phyloP scores from a whole-genome alignment of 2,329 filamentous ascomycete species.

The Ceratocystis lukuohia region DNA sequence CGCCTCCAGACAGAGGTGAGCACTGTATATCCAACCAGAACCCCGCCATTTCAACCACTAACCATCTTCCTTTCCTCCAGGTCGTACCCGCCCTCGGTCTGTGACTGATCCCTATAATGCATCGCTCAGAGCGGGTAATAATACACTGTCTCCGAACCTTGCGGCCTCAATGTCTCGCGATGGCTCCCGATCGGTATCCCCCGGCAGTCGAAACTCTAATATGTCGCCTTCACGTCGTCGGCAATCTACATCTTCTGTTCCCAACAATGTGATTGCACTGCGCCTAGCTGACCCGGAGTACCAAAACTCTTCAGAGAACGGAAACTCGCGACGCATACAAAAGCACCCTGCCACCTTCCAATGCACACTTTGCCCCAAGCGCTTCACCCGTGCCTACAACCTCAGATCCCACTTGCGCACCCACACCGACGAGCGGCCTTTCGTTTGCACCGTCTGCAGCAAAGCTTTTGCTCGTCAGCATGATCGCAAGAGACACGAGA shows the following conservation, averaged over 20 bases:
- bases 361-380: slow-evolving; percentile 82
- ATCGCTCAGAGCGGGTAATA: slow-evolving; percentile 22
- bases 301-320: slow-evolving; percentile 48
- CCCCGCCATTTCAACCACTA: slow-evolving; percentile 14
- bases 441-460: slow-evolving; percentile 90
- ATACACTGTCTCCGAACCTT: slow-evolving; percentile 37
- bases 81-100: slow-evolving; percentile 39
- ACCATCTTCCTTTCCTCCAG: slow-evolving; percentile 25
- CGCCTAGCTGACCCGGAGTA: slow-evolving; percentile 81
- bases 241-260: slow-evolving; percentile 51
- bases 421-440: slow-evolving; percentile 92
- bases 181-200: slow-evolving; percentile 44
- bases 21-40: slow-evolving; percentile 9
- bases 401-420: slow-evolving; percentile 88
- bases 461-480: slow-evolving; percentile 97
- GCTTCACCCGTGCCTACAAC: slow-evolving; percentile 94
- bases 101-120: slow-evolving; percentile 48
- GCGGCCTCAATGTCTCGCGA: slow-evolving; percentile 34
- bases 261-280: slow-evolving; percentile 61
- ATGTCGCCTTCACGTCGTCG: slow-evolving; percentile 32
- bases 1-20: slow-evolving; percentile 60
- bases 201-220: slow-evolving; percentile 38
- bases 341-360: slow-evolving; percentile 98
- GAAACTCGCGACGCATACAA: slow-evolving; percentile 68
- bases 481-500: slow-evolving; percentile 93